Conservation (phyloP, 257 asterid species). For the Cordia subcordata region DNA sequence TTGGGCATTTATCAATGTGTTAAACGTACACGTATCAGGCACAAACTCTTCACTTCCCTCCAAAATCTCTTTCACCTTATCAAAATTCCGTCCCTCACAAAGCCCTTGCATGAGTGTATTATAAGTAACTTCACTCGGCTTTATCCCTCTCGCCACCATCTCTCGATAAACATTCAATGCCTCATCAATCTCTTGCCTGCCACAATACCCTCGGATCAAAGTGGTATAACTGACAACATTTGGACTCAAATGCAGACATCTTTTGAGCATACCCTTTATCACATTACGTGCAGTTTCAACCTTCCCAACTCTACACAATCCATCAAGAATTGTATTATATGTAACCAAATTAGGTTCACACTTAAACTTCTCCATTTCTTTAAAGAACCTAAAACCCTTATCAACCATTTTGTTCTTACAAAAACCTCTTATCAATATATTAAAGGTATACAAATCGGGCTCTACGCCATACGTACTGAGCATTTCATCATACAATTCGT, state of each 20-base stretch:
- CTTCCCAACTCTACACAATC: slow-evolving; percentile 77
- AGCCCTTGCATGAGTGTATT: slow-evolving; percentile 77
- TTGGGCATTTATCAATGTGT: slow-evolving; percentile 60
- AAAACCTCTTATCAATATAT: slow-evolving; percentile 71
- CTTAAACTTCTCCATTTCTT: slow-evolving; percentile 61
- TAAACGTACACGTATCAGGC: slow-evolving; percentile 74
- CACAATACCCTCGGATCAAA: slow-evolving; percentile 83
- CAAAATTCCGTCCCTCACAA: slow-evolving; percentile 49
- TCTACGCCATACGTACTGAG: slow-evolving; percentile 69
- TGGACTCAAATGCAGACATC: slow-evolving; percentile 54
- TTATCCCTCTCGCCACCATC: slow-evolving; percentile 48
- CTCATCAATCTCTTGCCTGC: slow-evolving; percentile 42
- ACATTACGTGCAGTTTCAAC: slow-evolving; percentile 59
- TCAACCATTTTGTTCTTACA: slow-evolving; percentile 68
- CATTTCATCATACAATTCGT: slow-evolving; percentile 72
- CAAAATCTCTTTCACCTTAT: slow-evolving; percentile 49
- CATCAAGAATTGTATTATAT: slow-evolving; percentile 72
- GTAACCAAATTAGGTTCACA: slow-evolving; percentile 62
- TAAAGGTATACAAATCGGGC: slow-evolving; percentile 71
- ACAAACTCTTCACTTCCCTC: slow-evolving; percentile 38
- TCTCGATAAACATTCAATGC: slow-evolving; percentile 51
- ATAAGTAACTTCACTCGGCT: slow-evolving; percentile 53
- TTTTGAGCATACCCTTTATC: slow-evolving; percentile 57
- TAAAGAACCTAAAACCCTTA: slow-evolving; percentile 65
- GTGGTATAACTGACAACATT: slow-evolving; percentile 75